phyloP scores from a whole-genome alignment of 2,329 filamentous ascomycete genomes.

The Neopestalotiopsis clavispora region DNA sequence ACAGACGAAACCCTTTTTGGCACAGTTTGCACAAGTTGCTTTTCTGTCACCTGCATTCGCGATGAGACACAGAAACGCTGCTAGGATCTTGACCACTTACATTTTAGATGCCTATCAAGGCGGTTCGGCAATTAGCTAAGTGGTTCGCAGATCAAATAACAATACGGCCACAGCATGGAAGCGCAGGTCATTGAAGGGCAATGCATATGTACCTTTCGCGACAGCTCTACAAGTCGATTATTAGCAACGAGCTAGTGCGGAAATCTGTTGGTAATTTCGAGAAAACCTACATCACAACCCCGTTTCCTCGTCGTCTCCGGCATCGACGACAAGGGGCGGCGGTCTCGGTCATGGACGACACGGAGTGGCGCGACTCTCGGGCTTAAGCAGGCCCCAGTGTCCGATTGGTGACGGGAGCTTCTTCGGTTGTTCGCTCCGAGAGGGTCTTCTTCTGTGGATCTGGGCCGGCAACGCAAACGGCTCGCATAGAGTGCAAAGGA shows the following conservation, averaged over 20 bases:
- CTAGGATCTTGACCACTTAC: background rate
- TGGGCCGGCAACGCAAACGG: background rate
- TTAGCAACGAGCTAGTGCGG: background rate
- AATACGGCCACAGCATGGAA: background rate
- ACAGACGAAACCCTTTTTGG: background rate
- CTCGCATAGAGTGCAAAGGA: background rate
- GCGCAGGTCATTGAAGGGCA: background rate
- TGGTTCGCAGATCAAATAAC: background rate
- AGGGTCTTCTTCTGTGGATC: background rate
- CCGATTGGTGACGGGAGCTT: background rate
- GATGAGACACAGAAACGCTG: background rate
- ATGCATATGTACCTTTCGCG: background rate
- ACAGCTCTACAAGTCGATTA: background rate
- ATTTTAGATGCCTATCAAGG: constrained; percentile 9
- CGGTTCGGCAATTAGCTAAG: background rate
- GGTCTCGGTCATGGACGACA: constrained; percentile 2
- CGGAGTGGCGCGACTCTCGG: background rate
- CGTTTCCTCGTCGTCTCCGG: constrained; percentile 8
- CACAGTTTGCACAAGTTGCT: constrained; percentile 5
- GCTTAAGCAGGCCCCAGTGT: background rate
- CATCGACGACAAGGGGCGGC: constrained; percentile 4
- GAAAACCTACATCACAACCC: constrained; percentile 4
- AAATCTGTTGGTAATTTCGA: background rate
- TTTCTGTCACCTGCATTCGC: background rate
- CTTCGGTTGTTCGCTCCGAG: background rate